Base-by-base conservation (phyloP, 2,329 filamentous ascomycete genomes). In the Ophiosphaerella korrae region DNA sequence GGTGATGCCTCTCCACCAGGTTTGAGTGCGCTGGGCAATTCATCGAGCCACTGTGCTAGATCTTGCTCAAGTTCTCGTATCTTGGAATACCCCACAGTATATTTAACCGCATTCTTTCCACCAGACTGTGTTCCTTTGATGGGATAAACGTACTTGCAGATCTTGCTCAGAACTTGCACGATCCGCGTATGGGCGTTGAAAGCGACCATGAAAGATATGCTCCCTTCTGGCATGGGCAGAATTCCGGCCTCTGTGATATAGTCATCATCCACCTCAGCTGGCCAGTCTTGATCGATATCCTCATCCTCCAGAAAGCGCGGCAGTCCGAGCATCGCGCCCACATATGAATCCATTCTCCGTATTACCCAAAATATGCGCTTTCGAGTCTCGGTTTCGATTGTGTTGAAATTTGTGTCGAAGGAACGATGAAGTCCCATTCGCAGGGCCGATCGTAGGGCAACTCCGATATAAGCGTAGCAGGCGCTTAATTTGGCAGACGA, bases 1-100 rank as follows among this genome's bases (percentile, higher is more conserved):
- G 87, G 83, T 1, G 87, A 81, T 0, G 87, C 88, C 43, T 94
- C 90, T 0, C 87, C 83, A 54, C 90, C 91, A 1, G 92, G 92
- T 53, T 88, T 87, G 74, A 96, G 85, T 46, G 86, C 84, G 60
- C 86, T 80, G 0, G 92, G 93, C 23, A 99, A 71, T 50, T 80
- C 77, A 45, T 85, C 82, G 74, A 86, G 82, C 85, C 85, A 88
- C 12, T 75, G 72, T 62, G 86, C 83, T 45, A 88, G 73, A 63
- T 87, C 84, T 47, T 80, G 77, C 67, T 88, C 85, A 47, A 88
- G 82, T 57, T 87, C 84, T 18, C 83, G 78, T 34, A 88, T 87
- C 57, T 82, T 82, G 2, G 83, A 82, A 63, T 87, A 85, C 53
- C 83, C 84, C 45, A 88, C 82, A 42, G 82, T 81, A 64, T 87